These are phyloP conservation scores for Tremella yokohamensis DNA, from an alignment of 768 basidiomycete genomes.

Conservation along the genomic window DNA sequence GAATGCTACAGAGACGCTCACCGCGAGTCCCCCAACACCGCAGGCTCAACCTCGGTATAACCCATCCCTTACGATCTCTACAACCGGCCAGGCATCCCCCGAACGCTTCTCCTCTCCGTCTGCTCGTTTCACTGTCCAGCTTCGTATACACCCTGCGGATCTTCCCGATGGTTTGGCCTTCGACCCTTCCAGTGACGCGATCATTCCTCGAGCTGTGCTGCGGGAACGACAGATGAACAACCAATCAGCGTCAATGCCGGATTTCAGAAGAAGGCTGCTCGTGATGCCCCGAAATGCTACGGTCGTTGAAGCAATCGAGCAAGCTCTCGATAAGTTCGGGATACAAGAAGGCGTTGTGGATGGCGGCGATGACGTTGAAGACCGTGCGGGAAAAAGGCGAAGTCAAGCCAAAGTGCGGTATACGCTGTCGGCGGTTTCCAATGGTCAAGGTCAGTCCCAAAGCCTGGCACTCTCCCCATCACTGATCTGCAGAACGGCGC, in stretches of 20 bases:
- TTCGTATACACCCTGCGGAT: slow-evolving; percentile 83
- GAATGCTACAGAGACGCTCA: slow-evolving; percentile 1
- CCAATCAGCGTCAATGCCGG: slow-evolving; percentile 12
- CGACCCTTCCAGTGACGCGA: slow-evolving; percentile 86
- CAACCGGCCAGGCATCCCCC: slow-evolving; percentile 29
- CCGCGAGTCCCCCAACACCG: slow-evolving; percentile 20
- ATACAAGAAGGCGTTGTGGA: slow-evolving; percentile 97
- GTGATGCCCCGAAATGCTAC: slow-evolving; percentile 91
- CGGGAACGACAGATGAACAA: slow-evolving; percentile 56
- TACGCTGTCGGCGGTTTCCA: slow-evolving; percentile 61
- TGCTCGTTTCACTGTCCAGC: slow-evolving; percentile 75
- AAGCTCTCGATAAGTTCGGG: slow-evolving; percentile 86
- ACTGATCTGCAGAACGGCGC: slow-evolving; percentile 61
- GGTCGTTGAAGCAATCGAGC: slow-evolving; percentile 92
- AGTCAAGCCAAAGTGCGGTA: slow-evolving; percentile 78
- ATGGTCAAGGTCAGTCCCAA: slow-evolving; percentile 62
- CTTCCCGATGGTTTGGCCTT: slow-evolving; percentile 93
- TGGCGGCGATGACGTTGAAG: slow-evolving; percentile 96
- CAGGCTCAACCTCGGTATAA: slow-evolving; percentile 29
- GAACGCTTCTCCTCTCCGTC: slow-evolving; percentile 61
- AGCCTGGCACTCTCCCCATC: not conserved
- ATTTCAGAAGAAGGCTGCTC: slow-evolving; percentile 57
- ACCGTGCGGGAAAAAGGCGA: slow-evolving; percentile 75
- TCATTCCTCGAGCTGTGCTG: slow-evolving; percentile 77
- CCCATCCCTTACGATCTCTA: slow-evolving; percentile 33